Evolutionary conservation across 495 filamentous ascomycete species (phyloP).

Genomic region (Saxispiralis lemnorum): DNA sequence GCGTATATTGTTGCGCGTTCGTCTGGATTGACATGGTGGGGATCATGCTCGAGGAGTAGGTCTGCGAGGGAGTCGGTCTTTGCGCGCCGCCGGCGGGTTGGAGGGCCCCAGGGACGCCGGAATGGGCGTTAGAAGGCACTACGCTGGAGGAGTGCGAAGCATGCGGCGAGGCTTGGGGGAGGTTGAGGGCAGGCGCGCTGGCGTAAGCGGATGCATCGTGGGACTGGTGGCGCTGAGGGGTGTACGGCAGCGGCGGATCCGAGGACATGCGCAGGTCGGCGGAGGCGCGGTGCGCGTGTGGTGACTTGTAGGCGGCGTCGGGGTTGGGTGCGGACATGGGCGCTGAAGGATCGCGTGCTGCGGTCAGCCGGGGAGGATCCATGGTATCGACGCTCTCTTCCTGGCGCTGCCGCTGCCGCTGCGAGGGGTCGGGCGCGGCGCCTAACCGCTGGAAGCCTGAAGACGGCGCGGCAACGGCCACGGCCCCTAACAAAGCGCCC

Average conservation of each 20-base stretch:
- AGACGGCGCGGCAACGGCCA: no score
- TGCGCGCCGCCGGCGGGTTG: constrained; percentile 42
- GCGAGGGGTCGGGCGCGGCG: no score
- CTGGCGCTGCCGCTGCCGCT: no score
- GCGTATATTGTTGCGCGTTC: constrained; percentile 39
- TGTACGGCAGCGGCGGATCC: constrained; percentile 35
- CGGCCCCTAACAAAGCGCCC: no score
- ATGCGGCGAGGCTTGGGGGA: constrained; percentile 47
- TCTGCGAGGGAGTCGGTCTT: constrained; percentile 46
- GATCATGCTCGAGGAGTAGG: constrained; percentile 54
- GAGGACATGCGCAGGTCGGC: constrained; percentile 70
- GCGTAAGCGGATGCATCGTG: constrained; percentile 23
- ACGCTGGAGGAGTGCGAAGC: constrained; percentile 31
- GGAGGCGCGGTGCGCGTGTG: constrained; percentile 33
- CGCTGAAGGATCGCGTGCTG: constrained; percentile 8
- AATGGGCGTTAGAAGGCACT: constrained; percentile 17
- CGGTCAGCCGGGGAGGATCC: no score
- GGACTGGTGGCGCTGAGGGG: constrained; percentile 32
- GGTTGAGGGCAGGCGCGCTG: constrained; percentile 40
- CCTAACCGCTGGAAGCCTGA: no score
- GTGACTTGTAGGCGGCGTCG: no score
- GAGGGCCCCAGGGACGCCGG: constrained; percentile 47
- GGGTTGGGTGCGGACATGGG: constrained; percentile 16
- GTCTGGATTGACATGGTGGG: constrained; percentile 47
- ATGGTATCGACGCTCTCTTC: no score